A percentile compares a stretch with the other conserved stretches of the same genome.
phyloP scores from a whole-genome alignment of 2,329 filamentous ascomycete species.

The Penicillium sp. region DNA sequence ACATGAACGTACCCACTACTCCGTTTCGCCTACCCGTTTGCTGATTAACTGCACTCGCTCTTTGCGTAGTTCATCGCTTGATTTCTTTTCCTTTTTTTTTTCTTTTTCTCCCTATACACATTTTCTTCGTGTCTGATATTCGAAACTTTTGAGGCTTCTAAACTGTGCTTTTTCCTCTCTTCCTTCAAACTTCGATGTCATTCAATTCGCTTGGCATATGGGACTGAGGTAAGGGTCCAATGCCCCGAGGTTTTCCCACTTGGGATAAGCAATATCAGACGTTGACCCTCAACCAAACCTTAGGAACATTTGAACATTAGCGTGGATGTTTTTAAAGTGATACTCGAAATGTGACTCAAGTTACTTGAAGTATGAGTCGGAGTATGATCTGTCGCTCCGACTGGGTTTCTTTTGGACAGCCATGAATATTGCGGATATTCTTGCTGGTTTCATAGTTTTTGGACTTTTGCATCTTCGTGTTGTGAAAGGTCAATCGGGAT shows the following conservation, averaged over 20 bases:
- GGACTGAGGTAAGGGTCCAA: background rate
- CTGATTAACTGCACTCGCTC: background rate
- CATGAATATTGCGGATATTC: conserved; percentile 41
- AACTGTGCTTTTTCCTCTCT: too few species aligned
- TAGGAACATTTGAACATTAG: too few species aligned
- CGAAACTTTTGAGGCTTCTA: too few species aligned
- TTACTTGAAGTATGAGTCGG: too few species aligned
- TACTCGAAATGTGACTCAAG: too few species aligned
- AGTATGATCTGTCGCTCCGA: conserved; percentile 56
- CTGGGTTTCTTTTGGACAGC: conserved; percentile 26
- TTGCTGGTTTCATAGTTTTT: conserved; percentile 44
- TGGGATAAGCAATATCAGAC: background rate
- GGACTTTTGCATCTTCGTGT: conserved; percentile 37
- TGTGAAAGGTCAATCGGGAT: conserved; percentile 28
- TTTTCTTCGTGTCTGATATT: too few species aligned
- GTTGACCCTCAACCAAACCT: too few species aligned
- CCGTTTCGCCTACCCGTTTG: background rate
- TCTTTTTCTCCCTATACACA: background rate
- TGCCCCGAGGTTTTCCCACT: background rate
- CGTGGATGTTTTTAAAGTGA: too few species aligned
- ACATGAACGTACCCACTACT: background rate
- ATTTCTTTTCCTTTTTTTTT: background rate
- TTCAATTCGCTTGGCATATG: background rate
- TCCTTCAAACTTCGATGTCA: background rate
- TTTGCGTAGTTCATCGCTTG: background rate